Percentiles rank a stretch among this genome's conserved stretches.
Evolutionary conservation across 83 land plant genomes (phyloP).

Genomic region (Thuja plicata): DNA sequence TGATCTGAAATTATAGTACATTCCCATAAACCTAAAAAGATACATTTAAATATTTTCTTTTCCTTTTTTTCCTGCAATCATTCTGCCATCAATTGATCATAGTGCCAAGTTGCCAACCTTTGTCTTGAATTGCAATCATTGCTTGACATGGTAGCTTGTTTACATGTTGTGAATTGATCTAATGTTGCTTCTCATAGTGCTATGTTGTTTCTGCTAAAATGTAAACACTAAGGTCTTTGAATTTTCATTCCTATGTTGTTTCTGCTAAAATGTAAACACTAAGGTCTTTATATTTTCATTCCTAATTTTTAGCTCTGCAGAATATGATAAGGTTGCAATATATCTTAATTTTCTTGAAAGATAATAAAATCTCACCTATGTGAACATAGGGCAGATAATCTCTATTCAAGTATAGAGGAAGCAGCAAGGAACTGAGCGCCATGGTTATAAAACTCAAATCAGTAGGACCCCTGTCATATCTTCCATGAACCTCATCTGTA

Average conservation of each 20-base stretch:
- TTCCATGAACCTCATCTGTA: background rate
- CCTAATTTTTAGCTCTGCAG: background rate
- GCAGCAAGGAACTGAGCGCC: slow-evolving; percentile 64
- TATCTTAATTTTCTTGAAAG: background rate
- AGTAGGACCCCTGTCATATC: background rate
- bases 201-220: background rate
- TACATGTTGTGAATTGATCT: background rate
- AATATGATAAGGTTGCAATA: background rate
- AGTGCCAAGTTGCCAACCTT: too few relatives aligned
- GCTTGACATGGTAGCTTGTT: background rate
- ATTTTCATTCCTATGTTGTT: background rate
- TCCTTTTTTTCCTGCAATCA: background rate
- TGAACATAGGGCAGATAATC: slow-evolving; percentile 63
- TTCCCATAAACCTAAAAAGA: too few relatives aligned
- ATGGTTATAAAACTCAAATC: slow-evolving; percentile 39
- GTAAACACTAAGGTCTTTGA: background rate
- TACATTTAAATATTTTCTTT: too few relatives aligned
- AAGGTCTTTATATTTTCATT: background rate
- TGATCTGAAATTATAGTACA: too few relatives aligned
- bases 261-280: background rate
- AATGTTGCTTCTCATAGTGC: background rate
- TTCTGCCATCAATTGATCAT: background rate
- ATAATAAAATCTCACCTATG: slow-evolving; percentile 35
- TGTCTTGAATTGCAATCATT: background rate
- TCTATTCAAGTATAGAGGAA: slow-evolving; percentile 56